These are phyloP conservation scores for Nannizzia gypsea DNA, from an alignment of 2,329 filamentous ascomycete species.

Conservation along the genomic window DNA sequence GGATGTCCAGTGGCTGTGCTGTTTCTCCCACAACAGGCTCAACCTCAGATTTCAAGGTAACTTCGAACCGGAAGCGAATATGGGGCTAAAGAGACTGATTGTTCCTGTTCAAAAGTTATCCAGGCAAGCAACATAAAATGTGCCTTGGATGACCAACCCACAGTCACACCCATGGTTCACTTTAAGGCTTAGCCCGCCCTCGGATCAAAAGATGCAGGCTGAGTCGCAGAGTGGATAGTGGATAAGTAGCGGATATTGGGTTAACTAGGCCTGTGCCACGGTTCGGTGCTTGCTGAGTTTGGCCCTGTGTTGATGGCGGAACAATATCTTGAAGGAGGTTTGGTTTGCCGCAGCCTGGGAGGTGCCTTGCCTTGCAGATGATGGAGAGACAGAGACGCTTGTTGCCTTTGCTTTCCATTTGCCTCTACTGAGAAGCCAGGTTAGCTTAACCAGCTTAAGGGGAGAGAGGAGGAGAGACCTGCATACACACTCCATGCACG, in stretches of 20 bases:
- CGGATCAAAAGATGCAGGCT: not conserved
- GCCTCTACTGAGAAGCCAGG: not conserved
- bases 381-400: not conserved
- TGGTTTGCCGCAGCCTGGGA: not conserved
- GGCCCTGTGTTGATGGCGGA: not conserved
- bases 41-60: not conserved
- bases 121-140: not conserved
- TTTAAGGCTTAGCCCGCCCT: not conserved
- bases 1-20: not conserved
- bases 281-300: not conserved
- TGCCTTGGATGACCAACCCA: not conserved
- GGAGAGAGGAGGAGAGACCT: too few species aligned
- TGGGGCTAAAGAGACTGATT: not conserved
- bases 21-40: not conserved
- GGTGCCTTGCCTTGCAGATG: not conserved
- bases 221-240: not conserved
- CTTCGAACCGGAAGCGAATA: not conserved
- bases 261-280: not conserved
- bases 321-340: too few species aligned
- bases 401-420: not conserved
- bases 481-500: too few species aligned
- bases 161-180: not conserved
- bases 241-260: not conserved
- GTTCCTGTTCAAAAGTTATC: not conserved
- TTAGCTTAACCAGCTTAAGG: not conserved